Conservation (phyloP, 2,329 filamentous ascomycete genomes). For the Ophiosphaerella herpotricha region DNA sequence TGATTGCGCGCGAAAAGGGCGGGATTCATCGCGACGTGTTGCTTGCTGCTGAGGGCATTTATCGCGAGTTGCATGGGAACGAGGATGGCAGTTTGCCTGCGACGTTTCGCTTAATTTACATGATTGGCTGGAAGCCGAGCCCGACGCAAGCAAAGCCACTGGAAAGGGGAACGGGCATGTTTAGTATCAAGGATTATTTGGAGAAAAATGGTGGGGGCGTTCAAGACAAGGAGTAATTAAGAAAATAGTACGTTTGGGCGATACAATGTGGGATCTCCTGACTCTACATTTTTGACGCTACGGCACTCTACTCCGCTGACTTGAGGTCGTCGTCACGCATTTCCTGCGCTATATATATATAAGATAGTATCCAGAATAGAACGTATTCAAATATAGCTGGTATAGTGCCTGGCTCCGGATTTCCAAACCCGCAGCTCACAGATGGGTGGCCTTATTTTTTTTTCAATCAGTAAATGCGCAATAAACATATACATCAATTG, state of each 20-base stretch:
- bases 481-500: too few species aligned
- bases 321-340: too few species aligned
- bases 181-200: constrained; percentile 85
- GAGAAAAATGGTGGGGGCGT: constrained; percentile 51
- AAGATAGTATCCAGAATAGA: too few species aligned
- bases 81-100: constrained; percentile 69
- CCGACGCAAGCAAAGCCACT: constrained; percentile 79
- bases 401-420: too few species aligned
- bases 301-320: too few species aligned
- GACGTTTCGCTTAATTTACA: constrained; percentile 93
- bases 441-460: too few species aligned
- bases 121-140: constrained; percentile 97
- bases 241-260: background rate
- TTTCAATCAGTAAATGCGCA: too few species aligned
- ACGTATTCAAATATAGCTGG: too few species aligned
- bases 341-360: too few species aligned
- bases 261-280: too few species aligned
- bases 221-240: constrained; percentile 13
- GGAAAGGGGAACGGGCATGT: constrained; percentile 78
- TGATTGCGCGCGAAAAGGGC: constrained; percentile 81
- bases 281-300: too few species aligned
- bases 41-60: constrained; percentile 86
- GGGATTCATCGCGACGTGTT: constrained; percentile 79
- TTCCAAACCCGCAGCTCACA: too few species aligned
- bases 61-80: constrained; percentile 83